phyloP scores from a whole-genome alignment of 306 rosid genomes.

The Acacia confusa region DNA sequence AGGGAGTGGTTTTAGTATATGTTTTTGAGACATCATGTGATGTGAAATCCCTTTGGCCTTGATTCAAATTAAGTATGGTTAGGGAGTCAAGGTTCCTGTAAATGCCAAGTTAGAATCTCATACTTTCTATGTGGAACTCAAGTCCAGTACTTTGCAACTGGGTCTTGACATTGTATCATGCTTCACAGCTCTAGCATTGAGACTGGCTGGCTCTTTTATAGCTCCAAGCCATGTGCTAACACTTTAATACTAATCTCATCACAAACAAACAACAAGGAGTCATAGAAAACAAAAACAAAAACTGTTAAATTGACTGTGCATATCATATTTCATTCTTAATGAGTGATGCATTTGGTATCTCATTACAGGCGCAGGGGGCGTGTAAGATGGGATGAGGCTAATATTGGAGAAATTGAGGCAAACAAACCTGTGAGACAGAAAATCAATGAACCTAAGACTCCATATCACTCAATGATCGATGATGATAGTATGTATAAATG shows the following conservation, averaged over 20 bases:
- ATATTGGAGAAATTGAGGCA: constrained; percentile 91
- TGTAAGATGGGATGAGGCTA: constrained; percentile 91
- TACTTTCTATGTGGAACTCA: not conserved
- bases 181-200: not conserved
- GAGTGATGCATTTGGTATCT: not conserved
- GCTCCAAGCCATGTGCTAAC: not conserved
- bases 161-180: not conserved
- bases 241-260: not conserved
- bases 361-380: constrained; percentile 56
- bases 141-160: not conserved
- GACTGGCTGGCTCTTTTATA: not conserved
- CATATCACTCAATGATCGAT: constrained; percentile 92
- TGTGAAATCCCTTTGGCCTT: not conserved
- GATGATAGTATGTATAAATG: constrained; percentile 64
- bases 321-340: constrained; percentile 8
- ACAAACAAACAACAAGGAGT: not conserved
- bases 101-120: not conserved
- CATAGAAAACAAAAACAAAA: not conserved
- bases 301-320: not conserved
- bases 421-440: constrained; percentile 98
- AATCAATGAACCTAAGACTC: constrained; percentile 98
- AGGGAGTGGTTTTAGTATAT: not conserved
- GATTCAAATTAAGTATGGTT: not conserved
- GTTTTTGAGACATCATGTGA: not conserved
- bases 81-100: not conserved